Evolutionary conservation across 1,284 basidiomycete genomes (phyloP).

Genomic region (Trichosporon inkin): DNA sequence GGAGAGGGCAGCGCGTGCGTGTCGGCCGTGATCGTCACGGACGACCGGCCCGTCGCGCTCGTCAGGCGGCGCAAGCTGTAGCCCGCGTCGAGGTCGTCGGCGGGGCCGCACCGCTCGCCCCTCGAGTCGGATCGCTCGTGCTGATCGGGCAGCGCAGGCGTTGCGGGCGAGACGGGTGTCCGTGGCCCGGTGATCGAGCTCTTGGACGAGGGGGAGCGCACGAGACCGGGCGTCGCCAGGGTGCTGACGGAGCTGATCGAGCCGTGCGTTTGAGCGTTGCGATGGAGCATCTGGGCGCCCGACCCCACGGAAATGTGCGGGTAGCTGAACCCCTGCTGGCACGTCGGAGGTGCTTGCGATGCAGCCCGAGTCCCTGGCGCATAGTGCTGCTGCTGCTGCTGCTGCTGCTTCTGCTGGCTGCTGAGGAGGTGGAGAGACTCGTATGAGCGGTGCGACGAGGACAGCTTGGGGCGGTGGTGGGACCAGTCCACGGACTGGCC

Average conservation of each 20-base stretch:
- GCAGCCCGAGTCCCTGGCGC: too few relatives aligned
- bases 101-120: neutral
- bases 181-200: neutral
- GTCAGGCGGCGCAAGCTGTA: conserved; percentile 14
- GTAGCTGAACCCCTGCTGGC: too few relatives aligned
- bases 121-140: neutral
- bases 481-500: neutral
- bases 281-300: neutral
- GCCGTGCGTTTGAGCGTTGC: neutral
- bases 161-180: neutral
- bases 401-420: neutral
- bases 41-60: conserved; percentile 9
- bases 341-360: too few relatives aligned
- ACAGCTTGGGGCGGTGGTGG: neutral
- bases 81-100: too few relatives aligned
- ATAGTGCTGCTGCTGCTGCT: too few relatives aligned
- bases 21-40: conserved; percentile 1
- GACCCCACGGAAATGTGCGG: too few relatives aligned
- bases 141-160: neutral
- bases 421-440: neutral
- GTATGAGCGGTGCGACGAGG: neutral
- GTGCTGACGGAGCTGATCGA: neutral
- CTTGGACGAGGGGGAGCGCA: neutral
- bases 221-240: neutral
- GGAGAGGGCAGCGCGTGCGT: neutral